These are phyloP conservation scores for Eustoma russellianum DNA, from an alignment of 257 asterid genomes.

Conservation along the genomic window DNA sequence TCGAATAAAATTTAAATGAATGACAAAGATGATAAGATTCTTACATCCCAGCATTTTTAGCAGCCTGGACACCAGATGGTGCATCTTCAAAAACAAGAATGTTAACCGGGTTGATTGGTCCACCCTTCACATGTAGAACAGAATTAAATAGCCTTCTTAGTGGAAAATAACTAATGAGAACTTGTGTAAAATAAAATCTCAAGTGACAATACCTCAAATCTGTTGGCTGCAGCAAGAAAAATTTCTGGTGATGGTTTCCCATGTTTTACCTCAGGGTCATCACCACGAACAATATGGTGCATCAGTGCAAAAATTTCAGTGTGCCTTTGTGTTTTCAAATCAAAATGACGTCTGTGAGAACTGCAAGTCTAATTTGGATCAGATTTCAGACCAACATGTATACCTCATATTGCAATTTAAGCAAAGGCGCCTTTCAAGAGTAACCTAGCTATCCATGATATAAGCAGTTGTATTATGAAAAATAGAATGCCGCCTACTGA, in stretches of 20 bases:
- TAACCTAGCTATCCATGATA: neutral
- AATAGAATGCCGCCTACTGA: neutral
- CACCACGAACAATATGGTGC: constrained; percentile 91
- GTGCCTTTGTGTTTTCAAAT: constrained; percentile 79
- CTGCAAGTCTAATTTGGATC: constrained; percentile 32
- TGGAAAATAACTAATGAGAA: neutral
- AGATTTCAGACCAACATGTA: neutral
- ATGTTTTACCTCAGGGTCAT: constrained; percentile 92
- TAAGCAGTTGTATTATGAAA: neutral
- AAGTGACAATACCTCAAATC: constrained; percentile 62
- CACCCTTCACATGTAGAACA: constrained; percentile 45
- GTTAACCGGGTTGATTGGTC: constrained; percentile 48
- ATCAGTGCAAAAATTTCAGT: constrained; percentile 65
- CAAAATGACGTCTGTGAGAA: constrained; percentile 81
- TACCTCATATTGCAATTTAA: constrained; percentile 4
- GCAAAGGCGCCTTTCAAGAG: neutral
- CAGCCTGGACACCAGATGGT: constrained; percentile 85
- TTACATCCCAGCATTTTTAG: constrained; percentile 89
- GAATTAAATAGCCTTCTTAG: constrained; percentile 1
- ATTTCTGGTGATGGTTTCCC: constrained; percentile 96
- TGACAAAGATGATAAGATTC: constrained; percentile 12
- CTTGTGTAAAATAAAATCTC: neutral
- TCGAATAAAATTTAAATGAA: neutral
- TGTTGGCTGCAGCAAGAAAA: constrained; percentile 81
- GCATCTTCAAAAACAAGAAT: constrained; percentile 96